A percentile compares a stretch with the other conserved stretches of the same genome.
These are phyloP conservation scores for Thalassiosira livingstoniorum DNA, from an alignment of 352 stramenopile species.

Conservation along the genomic window DNA sequence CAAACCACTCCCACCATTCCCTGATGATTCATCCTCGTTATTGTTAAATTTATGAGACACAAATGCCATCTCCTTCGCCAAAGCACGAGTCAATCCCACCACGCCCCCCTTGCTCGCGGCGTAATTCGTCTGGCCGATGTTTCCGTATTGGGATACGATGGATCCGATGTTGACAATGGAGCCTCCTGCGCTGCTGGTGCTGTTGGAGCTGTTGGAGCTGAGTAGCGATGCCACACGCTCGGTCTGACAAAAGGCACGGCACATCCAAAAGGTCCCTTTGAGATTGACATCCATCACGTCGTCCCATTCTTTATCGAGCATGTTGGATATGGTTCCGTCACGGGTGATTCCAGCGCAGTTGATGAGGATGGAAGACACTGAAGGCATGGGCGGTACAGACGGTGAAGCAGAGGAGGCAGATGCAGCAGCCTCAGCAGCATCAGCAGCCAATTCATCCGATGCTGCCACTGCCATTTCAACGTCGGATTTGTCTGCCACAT, in stretches of 20 bases:
- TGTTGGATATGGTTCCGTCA: slow-evolving; percentile 75
- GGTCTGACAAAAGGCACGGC: slow-evolving; percentile 69
- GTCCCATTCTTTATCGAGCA: slow-evolving; percentile 76
- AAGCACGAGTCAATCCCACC: slow-evolving; percentile 68
- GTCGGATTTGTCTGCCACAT: slow-evolving; percentile 55
- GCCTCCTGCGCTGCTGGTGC: slow-evolving; percentile 21
- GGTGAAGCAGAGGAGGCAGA: not conserved
- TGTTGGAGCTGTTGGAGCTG: slow-evolving; percentile 3
- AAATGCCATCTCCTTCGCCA: slow-evolving; percentile 80
- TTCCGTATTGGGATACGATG: slow-evolving; percentile 78
- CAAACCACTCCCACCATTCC: too few relatives aligned
- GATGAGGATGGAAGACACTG: slow-evolving; percentile 67
- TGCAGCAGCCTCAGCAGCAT: not conserved
- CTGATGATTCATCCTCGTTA: too few relatives aligned
- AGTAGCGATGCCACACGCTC: slow-evolving; percentile 36
- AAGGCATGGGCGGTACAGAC: too few relatives aligned
- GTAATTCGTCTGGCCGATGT: slow-evolving; percentile 84
- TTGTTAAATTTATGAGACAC: slow-evolving; percentile 54
- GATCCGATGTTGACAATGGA: slow-evolving; percentile 85
- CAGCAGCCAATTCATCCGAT: slow-evolving; percentile 47
- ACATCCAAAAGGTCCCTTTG: slow-evolving; percentile 77
- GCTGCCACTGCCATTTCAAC: slow-evolving; percentile 39
- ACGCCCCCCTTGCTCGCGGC: slow-evolving; percentile 83
- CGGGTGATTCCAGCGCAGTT: slow-evolving; percentile 84
- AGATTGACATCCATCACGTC: slow-evolving; percentile 83